phyloP scores from a whole-genome alignment of 345 rosid genomes.

The Salix caprea region DNA sequence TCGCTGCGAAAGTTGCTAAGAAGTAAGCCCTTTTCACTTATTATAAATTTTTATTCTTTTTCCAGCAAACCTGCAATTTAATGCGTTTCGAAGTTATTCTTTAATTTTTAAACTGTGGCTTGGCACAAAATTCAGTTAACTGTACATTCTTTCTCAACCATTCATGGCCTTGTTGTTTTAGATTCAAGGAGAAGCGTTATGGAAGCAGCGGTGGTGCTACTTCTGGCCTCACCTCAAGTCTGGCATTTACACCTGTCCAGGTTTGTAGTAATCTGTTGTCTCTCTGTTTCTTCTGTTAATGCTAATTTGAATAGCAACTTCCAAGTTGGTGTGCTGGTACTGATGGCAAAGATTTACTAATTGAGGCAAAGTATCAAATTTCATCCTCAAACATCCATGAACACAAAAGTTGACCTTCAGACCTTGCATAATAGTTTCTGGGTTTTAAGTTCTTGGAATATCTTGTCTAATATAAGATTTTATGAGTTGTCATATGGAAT shows the following conservation, averaged over 20 bases:
- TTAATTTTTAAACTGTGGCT: background rate
- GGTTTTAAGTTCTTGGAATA: background rate
- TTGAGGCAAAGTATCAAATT: background rate
- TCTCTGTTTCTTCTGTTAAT: background rate
- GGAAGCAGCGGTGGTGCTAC: slow-evolving; percentile 89
- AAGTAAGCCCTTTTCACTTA: slow-evolving; percentile 36
- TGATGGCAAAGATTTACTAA: background rate
- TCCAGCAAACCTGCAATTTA: background rate
- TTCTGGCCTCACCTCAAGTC: slow-evolving; percentile 85
- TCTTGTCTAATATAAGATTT: too few species aligned
- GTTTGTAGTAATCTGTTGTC: slow-evolving; percentile 29
- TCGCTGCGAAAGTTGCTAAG: slow-evolving; percentile 87
- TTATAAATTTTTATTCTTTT: background rate
- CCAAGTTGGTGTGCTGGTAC: background rate
- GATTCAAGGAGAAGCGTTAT: slow-evolving; percentile 78
- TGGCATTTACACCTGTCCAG: slow-evolving; percentile 96
- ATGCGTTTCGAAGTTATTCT: background rate
- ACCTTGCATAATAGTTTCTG: background rate
- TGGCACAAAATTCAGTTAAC: background rate
- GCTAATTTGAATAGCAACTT: background rate
- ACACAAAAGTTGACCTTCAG: background rate
- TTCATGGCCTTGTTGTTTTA: slow-evolving; percentile 21
- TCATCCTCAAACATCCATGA: background rate
- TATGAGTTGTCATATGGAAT: background rate
- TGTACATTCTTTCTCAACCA: background rate